Percentiles rank a stretch among this genome's conserved stretches.
These are phyloP conservation scores for Umbelopsis vinacea DNA, from an alignment of 192 early-diverging fungal species.

Conservation along the genomic window DNA sequence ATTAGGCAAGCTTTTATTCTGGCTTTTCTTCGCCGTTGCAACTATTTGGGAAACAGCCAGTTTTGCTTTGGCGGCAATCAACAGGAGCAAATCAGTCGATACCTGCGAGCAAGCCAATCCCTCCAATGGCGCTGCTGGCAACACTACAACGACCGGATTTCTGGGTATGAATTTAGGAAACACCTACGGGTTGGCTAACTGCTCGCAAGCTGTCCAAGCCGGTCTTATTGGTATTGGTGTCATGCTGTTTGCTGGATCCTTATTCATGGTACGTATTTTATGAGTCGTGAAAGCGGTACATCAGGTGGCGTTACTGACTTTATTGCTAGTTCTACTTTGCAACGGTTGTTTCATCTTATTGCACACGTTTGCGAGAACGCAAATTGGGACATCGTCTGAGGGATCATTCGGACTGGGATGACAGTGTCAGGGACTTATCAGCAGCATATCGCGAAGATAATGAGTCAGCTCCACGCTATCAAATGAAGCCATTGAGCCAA, in stretches of 20 bases:
- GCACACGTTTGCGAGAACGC: slow-evolving; percentile 28
- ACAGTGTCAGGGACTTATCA: slow-evolving; percentile 28
- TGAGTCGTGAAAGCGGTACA: not conserved
- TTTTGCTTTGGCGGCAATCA: slow-evolving; percentile 31
- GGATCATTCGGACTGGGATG: slow-evolving; percentile 38
- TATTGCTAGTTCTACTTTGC: slow-evolving; percentile 35
- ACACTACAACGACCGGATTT: slow-evolving; percentile 26
- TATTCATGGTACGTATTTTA: slow-evolving; percentile 31
- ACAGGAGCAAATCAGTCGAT: slow-evolving; percentile 20
- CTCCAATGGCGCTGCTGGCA: not conserved
- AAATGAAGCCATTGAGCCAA: slow-evolving; percentile 26
- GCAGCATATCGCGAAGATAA: slow-evolving; percentile 31
- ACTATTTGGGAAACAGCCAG: slow-evolving; percentile 31
- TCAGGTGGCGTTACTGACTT: not conserved
- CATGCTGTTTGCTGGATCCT: slow-evolving; percentile 32
- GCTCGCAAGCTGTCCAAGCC: slow-evolving; percentile 37
- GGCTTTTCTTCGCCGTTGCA: slow-evolving; percentile 28
- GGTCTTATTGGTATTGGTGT: slow-evolving; percentile 34
- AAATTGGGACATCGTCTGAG: slow-evolving; percentile 38
- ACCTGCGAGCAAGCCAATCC: slow-evolving; percentile 18
- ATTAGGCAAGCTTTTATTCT: slow-evolving; percentile 29
- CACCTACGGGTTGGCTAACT: slow-evolving; percentile 39
- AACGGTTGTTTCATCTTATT: slow-evolving; percentile 28
- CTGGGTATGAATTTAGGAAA: slow-evolving; percentile 36
- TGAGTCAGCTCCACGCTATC: slow-evolving; percentile 34